Evolutionary conservation across 2,329 filamentous ascomycete genomes (phyloP), one percentile per base, ranked within the genome.

Genomic region (Lasiodiplodia sp.): DNA sequence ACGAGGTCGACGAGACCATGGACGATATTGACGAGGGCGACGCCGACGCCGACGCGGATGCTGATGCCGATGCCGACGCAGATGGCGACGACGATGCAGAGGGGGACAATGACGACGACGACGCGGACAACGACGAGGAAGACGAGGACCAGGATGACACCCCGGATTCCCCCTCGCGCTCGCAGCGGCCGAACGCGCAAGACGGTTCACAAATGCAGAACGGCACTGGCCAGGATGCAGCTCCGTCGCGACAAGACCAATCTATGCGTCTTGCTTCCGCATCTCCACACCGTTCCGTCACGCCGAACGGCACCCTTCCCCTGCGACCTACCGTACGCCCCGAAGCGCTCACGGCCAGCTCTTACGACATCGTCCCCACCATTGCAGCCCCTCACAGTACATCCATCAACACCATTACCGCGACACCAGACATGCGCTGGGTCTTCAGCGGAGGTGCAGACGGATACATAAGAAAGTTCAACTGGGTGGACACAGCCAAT

Each of bases 301-400:
- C 76, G 69, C 81, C 72, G 18, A 73, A 77, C 73, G 71, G 74
- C 63, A 40, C 58, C 16, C 81, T 80, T 51, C 82, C 80, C 69
- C 85, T 82, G 72, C 88, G 87, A 58, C 91, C 90, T 0, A 85
- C 82, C 62, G 86, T 94, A n/a, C 88, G 92, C 0, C 86, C 90
- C 12, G 94, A 97, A 76, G 92, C 89, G n/a, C 82, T 97, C 62
- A 90, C 86, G 1, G 95, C 96, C 16, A 83, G 86, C 51, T 88
- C 91, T 2, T 99, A 98, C 83, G 96, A 99, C 78, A 97, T 99
- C 70, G 91, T 97, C 1, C 96, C 96, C 1, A 98, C 96, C 25
- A 98, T 98, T 82, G 96, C 96, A 2, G 96, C 96, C 3, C 96
- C 96, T 0, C 94, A 97, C 78, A 92, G 93, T 71, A 99, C 96